Evolutionary conservation across 371 early-diverging fungal species (phyloP), one percentile per base, ranked within the genome.

Genomic region (Nematocida major): DNA sequence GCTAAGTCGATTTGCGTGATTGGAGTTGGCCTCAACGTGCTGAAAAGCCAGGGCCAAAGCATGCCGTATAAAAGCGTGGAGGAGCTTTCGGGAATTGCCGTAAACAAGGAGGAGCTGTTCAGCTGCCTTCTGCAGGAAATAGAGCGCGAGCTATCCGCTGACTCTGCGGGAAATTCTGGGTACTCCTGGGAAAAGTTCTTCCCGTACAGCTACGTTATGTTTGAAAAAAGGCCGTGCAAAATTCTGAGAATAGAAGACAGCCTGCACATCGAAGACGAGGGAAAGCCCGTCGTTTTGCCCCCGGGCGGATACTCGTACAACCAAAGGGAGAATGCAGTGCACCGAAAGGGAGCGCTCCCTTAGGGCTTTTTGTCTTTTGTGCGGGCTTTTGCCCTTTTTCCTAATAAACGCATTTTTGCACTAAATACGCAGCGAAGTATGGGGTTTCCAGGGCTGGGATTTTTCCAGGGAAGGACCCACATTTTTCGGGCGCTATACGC

Each of bases 1-100:
- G 11, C 3, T 9, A 20, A 18, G 15, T 4, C 7, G 7, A 50
- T 20, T 22, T 18, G 24, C 18, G 24, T 73, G n/a, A 62, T 73
- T 63, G 76, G 76, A 20, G 42, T 73, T 28, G 76, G 76, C 5
- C 18, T 73, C 18, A 73, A 73, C 43, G 22, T 73, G 39, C 7
- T 15, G 11, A 13, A 5, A n/a, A 24, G 51, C 4, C 28, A 1
- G 1, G 3, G 20, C 7, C 34, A 49, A 26, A 63, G 26, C 1
- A 34, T 18, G 13, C 51, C 5, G 2, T 73, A 63, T 32, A 45
- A 39, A 50, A 65, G 39, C 26, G 13, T 73, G 7, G 9, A 40
- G 34, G 42, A 62, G 9, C 1, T 57, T 3, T 9, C 42, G 18
- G 51, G 30, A n/a, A 20, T 7, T 13, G 7, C 4, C 9, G 13